These are phyloP conservation scores for Celoporthe dispersa DNA, from an alignment of 2,329 filamentous ascomycete species.

Conservation along the genomic window DNA sequence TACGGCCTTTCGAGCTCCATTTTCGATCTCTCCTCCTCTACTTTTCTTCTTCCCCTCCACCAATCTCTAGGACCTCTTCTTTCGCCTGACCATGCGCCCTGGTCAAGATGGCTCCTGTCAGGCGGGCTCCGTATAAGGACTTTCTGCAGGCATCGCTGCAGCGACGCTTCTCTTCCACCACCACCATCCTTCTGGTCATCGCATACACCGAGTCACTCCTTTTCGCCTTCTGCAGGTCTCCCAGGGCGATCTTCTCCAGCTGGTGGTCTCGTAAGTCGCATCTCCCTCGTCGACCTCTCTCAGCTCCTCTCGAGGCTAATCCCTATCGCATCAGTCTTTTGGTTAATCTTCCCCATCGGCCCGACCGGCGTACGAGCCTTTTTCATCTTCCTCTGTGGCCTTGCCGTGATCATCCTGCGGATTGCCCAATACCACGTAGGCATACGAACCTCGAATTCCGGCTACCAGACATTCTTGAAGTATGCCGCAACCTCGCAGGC, in stretches of 20 bases:
- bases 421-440: conserved; percentile 83
- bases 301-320: conserved; percentile 12
- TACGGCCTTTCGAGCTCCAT: conserved; percentile 20
- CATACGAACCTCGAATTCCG: conserved; percentile 70
- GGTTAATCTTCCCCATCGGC: conserved; percentile 85
- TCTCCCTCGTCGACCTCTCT: background rate
- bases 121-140: conserved; percentile 75
- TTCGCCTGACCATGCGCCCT: conserved; percentile 47
- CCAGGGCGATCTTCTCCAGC: conserved; percentile 36
- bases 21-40: background rate
- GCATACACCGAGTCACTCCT: conserved; percentile 75
- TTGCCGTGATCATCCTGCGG: conserved; percentile 82
- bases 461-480: conserved; percentile 65
- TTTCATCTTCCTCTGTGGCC: conserved; percentile 75
- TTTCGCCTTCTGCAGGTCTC: conserved; percentile 70
- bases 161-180: conserved; percentile 80
- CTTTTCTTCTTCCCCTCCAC: background rate
- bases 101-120: conserved; percentile 59
- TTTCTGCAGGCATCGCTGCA: conserved; percentile 89
- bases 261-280: conserved; percentile 68
- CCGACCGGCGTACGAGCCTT: conserved; percentile 73
- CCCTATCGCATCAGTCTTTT: conserved; percentile 63
- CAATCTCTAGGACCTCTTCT: conserved; percentile 29
- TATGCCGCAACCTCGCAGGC: conserved; percentile 64
- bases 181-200: conserved; percentile 68